Evolutionary conservation across 441 rosid species (phyloP).

Genomic region (Erodium trifolium): DNA sequence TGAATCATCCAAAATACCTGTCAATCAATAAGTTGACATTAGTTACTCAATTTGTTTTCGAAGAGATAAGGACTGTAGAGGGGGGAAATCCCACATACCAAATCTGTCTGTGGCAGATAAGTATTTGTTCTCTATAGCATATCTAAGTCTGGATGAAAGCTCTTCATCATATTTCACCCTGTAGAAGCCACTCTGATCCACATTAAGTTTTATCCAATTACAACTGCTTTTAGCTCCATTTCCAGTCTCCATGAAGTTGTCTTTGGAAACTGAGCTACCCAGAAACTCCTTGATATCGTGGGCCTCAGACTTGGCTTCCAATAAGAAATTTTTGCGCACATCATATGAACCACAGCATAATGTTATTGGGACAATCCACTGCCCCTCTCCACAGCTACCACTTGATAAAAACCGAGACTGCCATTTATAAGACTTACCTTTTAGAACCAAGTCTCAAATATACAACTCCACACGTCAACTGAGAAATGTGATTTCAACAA

Average conservation of each 20-base stretch:
- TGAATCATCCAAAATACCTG: constrained; percentile 89
- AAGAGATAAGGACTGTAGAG: constrained; percentile 16
- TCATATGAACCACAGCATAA: constrained; percentile 70
- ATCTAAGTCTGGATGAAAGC: constrained; percentile 62
- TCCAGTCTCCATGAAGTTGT: constrained; percentile 9
- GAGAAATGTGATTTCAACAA: constrained; percentile 11
- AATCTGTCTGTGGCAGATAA: constrained; percentile 70
- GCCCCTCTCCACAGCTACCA: constrained; percentile 75
- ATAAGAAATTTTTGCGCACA: constrained; percentile 49
- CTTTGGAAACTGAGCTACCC: constrained; percentile 22
- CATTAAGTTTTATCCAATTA: constrained; percentile 72
- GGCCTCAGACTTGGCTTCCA: constrained; percentile 55
- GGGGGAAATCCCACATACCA: constrained; percentile 33
- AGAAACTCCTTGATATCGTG: constrained; percentile 37
- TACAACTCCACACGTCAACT: constrained; percentile 8
- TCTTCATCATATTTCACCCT: constrained; percentile 80
- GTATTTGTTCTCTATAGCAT: constrained; percentile 57
- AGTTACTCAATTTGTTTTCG: constrained; percentile 13
- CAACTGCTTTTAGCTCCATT: constrained; percentile 21
- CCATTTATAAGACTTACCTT: constrained; percentile 20
- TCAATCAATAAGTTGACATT: constrained; percentile 17
- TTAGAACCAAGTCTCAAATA: constrained; percentile 21
- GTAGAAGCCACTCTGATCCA: constrained; percentile 81
- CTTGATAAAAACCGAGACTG: constrained; percentile 84
- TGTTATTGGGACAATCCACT: constrained; percentile 91